These are phyloP conservation scores for Bipolaris victoriae DNA, from an alignment of 2,329 filamentous ascomycete species.

Conservation along the genomic window DNA sequence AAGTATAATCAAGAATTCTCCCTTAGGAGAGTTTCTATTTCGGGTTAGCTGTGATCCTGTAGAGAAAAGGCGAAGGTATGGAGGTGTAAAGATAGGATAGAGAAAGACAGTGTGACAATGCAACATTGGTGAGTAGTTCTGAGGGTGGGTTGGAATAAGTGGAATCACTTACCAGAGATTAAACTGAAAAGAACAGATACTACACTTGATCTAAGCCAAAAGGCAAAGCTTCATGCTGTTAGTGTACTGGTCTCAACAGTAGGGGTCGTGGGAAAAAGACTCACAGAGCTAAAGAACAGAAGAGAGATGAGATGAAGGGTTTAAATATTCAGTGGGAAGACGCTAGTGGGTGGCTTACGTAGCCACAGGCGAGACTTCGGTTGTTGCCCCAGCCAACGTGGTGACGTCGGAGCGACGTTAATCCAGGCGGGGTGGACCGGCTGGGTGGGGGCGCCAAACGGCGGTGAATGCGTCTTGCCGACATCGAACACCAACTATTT, in stretches of 20 bases:
- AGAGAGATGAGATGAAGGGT: not conserved
- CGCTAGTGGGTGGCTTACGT: not conserved
- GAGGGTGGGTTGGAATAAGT: too few relatives aligned
- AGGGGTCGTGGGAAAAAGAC: not conserved
- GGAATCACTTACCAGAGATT: not conserved
- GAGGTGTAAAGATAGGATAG: too few relatives aligned
- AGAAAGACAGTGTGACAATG: too few relatives aligned
- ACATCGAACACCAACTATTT: too few relatives aligned
- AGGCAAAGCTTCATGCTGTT: not conserved
- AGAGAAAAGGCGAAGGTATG: too few relatives aligned
- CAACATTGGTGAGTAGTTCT: too few relatives aligned
- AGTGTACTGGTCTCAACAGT: not conserved
- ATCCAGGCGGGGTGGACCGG: not conserved
- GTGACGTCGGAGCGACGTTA: not conserved
- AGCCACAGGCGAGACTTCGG: not conserved
- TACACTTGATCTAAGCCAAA: not conserved
- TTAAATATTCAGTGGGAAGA: not conserved
- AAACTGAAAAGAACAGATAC: not conserved
- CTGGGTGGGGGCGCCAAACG: not conserved
- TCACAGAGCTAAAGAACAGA: conserved; percentile 3
- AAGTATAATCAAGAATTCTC: not conserved
- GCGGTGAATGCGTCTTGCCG: not conserved
- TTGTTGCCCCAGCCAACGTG: not conserved
- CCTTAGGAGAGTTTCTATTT: not conserved
- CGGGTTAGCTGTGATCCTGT: too few relatives aligned